Evolutionary conservation across 139 green algal species (phyloP).

Genomic region (Chlorella vulgaris): DNA sequence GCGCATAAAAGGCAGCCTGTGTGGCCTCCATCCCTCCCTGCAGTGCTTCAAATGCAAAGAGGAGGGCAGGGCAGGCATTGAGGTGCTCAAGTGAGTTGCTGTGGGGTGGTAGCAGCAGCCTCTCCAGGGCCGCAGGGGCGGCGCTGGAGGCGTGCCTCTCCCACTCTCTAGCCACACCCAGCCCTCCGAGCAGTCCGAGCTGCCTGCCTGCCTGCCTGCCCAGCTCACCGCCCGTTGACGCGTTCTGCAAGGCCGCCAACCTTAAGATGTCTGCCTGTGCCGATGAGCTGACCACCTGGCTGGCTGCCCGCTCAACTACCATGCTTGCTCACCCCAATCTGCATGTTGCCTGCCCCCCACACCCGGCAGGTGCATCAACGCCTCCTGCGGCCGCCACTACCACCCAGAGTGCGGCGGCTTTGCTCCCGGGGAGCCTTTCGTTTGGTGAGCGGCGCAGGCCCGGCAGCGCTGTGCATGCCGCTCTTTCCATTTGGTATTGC

Average conservation of each 20-base stretch:
- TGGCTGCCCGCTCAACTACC: background rate
- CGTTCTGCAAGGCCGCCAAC: too few species aligned
- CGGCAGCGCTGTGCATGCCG: too few species aligned
- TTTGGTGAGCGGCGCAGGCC: slow-evolving; percentile 35
- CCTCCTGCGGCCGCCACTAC: slow-evolving; percentile 59
- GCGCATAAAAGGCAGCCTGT: background rate
- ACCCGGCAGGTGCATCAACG: slow-evolving; percentile 47
- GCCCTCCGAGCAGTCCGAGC: too few species aligned
- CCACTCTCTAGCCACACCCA: too few species aligned
- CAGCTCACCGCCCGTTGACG: too few species aligned
- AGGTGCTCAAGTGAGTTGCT: slow-evolving; percentile 36
- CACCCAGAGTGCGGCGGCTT: slow-evolving; percentile 48
- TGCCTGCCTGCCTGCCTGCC: background rate
- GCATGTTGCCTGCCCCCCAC: too few species aligned
- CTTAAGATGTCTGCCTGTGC: background rate
- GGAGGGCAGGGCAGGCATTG: slow-evolving; percentile 25
- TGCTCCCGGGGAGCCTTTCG: background rate
- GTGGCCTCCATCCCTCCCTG: background rate
- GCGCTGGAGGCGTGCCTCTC: too few species aligned
- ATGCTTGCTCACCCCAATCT: background rate
- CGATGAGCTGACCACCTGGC: too few species aligned
- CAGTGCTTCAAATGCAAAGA: slow-evolving; percentile 55
- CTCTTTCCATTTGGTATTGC: too few species aligned
- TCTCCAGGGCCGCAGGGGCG: background rate
- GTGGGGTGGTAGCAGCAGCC: background rate